Percentiles rank a stretch among this genome's conserved stretches.
phyloP scores from a whole-genome alignment of 306 rosid genomes.

The Medicago lupulina region DNA sequence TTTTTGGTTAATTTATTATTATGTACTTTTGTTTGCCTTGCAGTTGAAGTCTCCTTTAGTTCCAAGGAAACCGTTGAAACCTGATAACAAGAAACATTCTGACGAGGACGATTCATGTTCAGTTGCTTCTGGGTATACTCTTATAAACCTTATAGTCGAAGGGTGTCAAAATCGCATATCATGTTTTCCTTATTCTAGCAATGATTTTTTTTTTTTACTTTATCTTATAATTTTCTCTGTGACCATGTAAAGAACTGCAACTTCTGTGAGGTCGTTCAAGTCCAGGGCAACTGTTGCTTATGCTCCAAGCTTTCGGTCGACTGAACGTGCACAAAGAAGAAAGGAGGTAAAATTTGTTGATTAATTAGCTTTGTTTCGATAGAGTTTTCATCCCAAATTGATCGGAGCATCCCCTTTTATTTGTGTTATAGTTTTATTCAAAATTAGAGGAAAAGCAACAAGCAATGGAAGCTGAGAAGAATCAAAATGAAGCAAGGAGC shows the following conservation, averaged over 20 bases:
- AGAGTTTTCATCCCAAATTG: constrained; percentile 21
- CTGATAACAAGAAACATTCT: constrained; percentile 82
- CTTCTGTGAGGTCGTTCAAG: constrained; percentile 58
- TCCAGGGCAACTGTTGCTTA: constrained; percentile 68
- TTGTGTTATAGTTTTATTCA: constrained; percentile 65
- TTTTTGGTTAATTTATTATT: constrained; percentile 27
- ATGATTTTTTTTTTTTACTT: constrained; percentile 12
- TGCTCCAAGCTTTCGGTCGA: constrained; percentile 78
- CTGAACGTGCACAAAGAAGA: constrained; percentile 89
- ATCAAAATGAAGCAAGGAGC: constrained; percentile 84
- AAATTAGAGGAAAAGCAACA: constrained; percentile 92
- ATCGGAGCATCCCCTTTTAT: constrained; percentile 35
- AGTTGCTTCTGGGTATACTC: constrained; percentile 83
- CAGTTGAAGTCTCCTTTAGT: constrained; percentile 66
- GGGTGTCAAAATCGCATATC: constrained; percentile 2
- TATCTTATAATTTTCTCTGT: constrained; percentile 47
- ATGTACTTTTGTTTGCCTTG: constrained; percentile 41
- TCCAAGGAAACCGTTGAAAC: constrained; percentile 74
- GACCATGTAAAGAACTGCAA: constrained; percentile 56
- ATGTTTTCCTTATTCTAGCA: constrained; percentile 29
- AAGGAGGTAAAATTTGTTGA: constrained; percentile 71
- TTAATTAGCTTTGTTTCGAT: constrained; percentile 36
- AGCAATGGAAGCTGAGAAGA: constrained; percentile 88
- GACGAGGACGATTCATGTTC: constrained; percentile 95
- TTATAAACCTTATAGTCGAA: constrained; percentile 35